phyloP scores from a whole-genome alignment of 192 early-diverging fungal genomes.

The Diversispora eburnea region DNA sequence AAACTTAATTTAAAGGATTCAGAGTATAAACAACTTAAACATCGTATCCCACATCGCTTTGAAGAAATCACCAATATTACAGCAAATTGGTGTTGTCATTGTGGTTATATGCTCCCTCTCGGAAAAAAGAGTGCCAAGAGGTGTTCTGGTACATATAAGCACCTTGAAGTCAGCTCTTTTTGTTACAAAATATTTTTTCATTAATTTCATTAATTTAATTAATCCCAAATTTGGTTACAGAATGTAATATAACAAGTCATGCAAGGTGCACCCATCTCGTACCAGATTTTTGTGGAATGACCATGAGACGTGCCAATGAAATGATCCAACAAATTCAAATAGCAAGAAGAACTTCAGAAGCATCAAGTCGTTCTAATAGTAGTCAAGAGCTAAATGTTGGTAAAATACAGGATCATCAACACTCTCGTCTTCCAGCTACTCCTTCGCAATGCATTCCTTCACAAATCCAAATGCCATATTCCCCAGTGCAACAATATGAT shows the following conservation, averaged over 20 bases:
- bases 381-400: not conserved
- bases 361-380: not conserved
- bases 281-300: slow-evolving; percentile 91
- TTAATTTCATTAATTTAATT: too few relatives aligned
- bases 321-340: slow-evolving; percentile 83
- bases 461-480: not conserved
- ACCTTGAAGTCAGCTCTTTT: not conserved
- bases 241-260: slow-evolving; percentile 84
- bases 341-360: slow-evolving; percentile 4
- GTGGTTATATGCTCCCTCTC: slow-evolving; percentile 92
- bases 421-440: not conserved
- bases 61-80: slow-evolving; percentile 78
- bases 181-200: not conserved
- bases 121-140: slow-evolving; percentile 60
- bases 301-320: slow-evolving; percentile 79
- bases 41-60: slow-evolving; percentile 96
- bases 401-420: not conserved
- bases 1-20: slow-evolving; percentile 40
- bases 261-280: slow-evolving; percentile 78
- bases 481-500: not conserved
- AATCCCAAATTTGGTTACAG: slow-evolving; percentile 38
- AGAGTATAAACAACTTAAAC: slow-evolving; percentile 73
- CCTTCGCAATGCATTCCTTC: too few relatives aligned
- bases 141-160: slow-evolving; percentile 43
- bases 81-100: slow-evolving; percentile 96